These are phyloP conservation scores for Scytalidium sp. DNA, from an alignment of 2,329 filamentous ascomycete species.

Conservation along the genomic window DNA sequence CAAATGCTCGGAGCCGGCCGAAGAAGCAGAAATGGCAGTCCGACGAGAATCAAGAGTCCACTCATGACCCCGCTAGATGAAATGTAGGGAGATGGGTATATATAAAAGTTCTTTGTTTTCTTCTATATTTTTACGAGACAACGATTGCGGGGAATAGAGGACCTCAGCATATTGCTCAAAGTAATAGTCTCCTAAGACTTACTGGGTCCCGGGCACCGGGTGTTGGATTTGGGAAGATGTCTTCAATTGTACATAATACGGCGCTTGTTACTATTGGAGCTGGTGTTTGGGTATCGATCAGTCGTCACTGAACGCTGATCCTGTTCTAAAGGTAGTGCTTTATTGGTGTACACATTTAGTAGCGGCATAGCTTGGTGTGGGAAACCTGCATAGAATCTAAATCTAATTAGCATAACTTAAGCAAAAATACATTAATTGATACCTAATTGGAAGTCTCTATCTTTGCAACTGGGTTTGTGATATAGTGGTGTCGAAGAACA, in stretches of 20 bases:
- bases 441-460: too few species aligned
- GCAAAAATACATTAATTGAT: too few species aligned
- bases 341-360: background rate
- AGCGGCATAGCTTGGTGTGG: too few species aligned
- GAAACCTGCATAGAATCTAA: too few species aligned
- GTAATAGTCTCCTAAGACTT: background rate
- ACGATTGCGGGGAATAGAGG: background rate
- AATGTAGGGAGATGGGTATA: conserved; percentile 23
- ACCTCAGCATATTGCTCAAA: background rate
- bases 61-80: conserved; percentile 49
- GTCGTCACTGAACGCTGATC: background rate
- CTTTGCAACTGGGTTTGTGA: too few species aligned
- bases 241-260: background rate
- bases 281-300: conserved; percentile 2
- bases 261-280: conserved; percentile 5
- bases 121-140: too few species aligned
- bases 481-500: too few species aligned
- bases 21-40: conserved; percentile 41
- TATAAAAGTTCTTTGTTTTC: background rate
- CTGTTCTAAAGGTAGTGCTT: background rate
- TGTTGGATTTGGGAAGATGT: background rate
- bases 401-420: too few species aligned
- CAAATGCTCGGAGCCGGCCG: conserved; percentile 54
- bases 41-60: conserved; percentile 53
- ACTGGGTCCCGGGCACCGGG: background rate